Base-by-base conservation (phyloP, 768 basidiomycete genomes). In the Paxillus ammoniavirescens region DNA sequence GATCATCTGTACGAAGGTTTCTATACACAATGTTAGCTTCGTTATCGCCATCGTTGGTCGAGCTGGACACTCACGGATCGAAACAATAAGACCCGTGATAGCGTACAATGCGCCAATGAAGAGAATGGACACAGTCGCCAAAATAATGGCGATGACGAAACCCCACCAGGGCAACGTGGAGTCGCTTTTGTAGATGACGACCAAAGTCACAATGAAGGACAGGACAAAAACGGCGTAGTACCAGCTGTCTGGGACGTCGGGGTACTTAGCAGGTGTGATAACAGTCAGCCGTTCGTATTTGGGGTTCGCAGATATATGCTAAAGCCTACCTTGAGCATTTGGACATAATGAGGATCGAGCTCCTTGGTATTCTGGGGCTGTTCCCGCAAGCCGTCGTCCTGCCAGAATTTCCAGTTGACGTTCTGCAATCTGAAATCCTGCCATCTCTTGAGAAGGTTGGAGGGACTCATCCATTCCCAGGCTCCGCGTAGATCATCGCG, bases 121-220 rank as follows among this genome's bases (percentile, higher is more conserved):
- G 5, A 82, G 74, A 46, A 82, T 62, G 57, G 77, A 81, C 35
- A 81, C 54, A 2, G 69, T 60, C 0, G 82, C 75, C 49, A 87
- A 68, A 31, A 83, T 65, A 28, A 86, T 61, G n/a, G 75, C 73
- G 21, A 84, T 75, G 52, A 81, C 69, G 50, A 82, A 66, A 5
- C 75, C 79, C 80, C 80, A 83, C 83, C 83, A 83, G 6, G 83
- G 82, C 33, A 85, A 65, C 5, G 75, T 79, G 8, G 82, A 79
- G 48, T 76, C 56, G 15, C 75, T 78, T 38, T 77, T 77, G 64
- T 84, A 84, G 54, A 78, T 71, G 6, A 79, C 77, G 5, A 77
- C 75, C 71, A 84, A 74, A 0, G 80, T 81, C 66, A 82, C 79
- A 1, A 73, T 70, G 53, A 82, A 77, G 14, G 67, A 67, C 7